phyloP scores from a whole-genome alignment of 345 rosid genomes.

The Luvunga scandens region DNA sequence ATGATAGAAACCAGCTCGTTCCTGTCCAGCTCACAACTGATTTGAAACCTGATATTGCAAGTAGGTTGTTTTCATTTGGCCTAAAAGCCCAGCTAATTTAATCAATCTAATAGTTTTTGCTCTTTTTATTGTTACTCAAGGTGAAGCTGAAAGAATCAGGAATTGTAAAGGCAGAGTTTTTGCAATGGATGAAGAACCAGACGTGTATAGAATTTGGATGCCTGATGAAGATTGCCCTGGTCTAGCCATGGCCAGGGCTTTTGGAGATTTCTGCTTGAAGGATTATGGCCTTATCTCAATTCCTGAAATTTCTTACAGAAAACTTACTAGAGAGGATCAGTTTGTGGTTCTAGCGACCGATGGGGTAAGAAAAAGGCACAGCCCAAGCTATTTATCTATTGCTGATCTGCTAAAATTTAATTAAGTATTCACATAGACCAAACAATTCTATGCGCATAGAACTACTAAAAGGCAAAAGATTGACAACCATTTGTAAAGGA shows the following conservation, averaged over 20 bases:
- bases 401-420: too few species aligned
- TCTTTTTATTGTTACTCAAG: conserved; percentile 41
- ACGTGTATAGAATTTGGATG: conserved; percentile 88
- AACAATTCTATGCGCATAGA: too few species aligned
- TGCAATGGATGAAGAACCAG: conserved; percentile 78
- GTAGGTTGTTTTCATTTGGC: conserved; percentile 33
- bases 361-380: conserved; percentile 55
- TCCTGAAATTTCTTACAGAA: conserved; percentile 72
- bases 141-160: conserved; percentile 83
- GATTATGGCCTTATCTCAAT: conserved; percentile 74
- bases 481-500: too few species aligned
- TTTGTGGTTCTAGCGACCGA: conserved; percentile 91
- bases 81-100: not conserved
- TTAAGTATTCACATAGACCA: too few species aligned
- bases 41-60: conserved; percentile 70
- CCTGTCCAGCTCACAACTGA: conserved; percentile 86
- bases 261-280: conserved; percentile 97
- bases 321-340: conserved; percentile 61
- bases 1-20: conserved; percentile 44
- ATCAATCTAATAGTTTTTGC: not conserved
- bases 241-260: conserved; percentile 93
- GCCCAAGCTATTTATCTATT: not conserved
- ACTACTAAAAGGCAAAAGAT: too few species aligned
- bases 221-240: conserved; percentile 95
- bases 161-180: conserved; percentile 72